Percentiles rank a stretch among this genome's conserved stretches.
Conservation (phyloP, 805 yeast genomes). For the Cyberlindnera saturnus region DNA sequence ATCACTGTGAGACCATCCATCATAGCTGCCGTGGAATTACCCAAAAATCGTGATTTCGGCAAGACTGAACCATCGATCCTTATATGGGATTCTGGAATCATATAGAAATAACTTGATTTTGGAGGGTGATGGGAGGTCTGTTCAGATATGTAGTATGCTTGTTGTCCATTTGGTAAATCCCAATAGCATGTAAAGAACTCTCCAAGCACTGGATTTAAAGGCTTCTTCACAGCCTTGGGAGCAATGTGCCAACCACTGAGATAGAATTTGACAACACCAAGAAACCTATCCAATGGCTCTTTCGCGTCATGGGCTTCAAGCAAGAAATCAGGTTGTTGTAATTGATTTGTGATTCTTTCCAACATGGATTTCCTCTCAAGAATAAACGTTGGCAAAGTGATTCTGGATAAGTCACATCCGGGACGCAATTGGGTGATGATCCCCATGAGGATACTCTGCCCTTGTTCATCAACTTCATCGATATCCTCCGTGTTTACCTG, state of each 20-base stretch:
- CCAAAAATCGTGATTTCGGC: conserved; percentile 84
- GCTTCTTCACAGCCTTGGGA: conserved; percentile 97
- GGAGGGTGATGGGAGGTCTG: conserved; percentile 99
- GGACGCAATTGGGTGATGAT: conserved; percentile 89
- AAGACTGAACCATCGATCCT: conserved; percentile 84
- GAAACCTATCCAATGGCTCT: conserved; percentile 64
- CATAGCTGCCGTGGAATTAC: conserved; percentile 94
- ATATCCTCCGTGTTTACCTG: conserved; percentile 54
- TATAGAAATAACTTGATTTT: conserved; percentile 85
- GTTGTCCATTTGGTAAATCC: conserved; percentile 70
- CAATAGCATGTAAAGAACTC: conserved; percentile 89
- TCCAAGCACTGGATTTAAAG: conserved; percentile 90
- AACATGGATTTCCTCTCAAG: conserved; percentile 93
- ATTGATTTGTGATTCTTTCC: conserved; percentile 87
- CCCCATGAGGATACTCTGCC: conserved; percentile 79
- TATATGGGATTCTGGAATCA: conserved; percentile 73
- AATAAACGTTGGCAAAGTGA: conserved; percentile 92
- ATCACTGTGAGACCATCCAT: conserved; percentile 88
- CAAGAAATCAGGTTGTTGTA: conserved; percentile 72
- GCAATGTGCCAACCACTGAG: conserved; percentile 97
- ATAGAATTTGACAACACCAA: conserved; percentile 80
- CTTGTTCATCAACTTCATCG: conserved; percentile 89
- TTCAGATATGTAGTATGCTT: conserved; percentile 83
- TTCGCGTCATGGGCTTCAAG: conserved; percentile 56
- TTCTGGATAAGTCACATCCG: conserved; percentile 83